Evolutionary conservation across 805 yeast genomes (phyloP).

Genomic region (Blastobotrys robertii): DNA sequence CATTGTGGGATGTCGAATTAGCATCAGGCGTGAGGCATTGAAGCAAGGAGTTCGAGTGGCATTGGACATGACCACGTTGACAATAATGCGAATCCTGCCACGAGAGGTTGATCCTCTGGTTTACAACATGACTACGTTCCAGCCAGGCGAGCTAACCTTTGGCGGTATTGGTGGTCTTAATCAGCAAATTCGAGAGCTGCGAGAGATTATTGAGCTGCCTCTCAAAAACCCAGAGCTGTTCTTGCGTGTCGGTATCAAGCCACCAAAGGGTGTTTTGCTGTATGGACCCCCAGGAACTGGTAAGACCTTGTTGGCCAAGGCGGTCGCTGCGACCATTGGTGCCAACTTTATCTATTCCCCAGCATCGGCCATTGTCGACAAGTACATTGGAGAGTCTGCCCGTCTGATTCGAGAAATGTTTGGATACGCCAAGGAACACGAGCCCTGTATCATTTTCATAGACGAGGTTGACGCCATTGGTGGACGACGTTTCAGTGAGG

Average conservation of each 20-base stretch:
- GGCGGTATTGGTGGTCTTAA: conserved; percentile 92
- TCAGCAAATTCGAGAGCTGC: conserved; percentile 90
- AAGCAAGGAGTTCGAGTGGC: conserved; percentile 95
- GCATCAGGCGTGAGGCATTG: conserved; percentile 71
- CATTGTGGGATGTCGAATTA: conserved; percentile 93
- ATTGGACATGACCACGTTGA: conserved; percentile 91
- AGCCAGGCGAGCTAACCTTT: conserved; percentile 95
- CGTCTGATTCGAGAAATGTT: conserved; percentile 96
- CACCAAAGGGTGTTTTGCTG: conserved; percentile 95
- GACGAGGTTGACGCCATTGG: conserved; percentile 99
- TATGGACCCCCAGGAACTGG: conserved; percentile 99
- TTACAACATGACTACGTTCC: conserved; percentile 95
- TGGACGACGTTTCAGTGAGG: conserved; percentile 94
- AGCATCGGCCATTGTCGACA: conserved; percentile 95
- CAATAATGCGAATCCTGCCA: conserved; percentile 94
- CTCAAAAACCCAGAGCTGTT: conserved; percentile 94
- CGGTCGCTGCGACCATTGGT: conserved; percentile 97
- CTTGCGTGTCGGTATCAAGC: conserved; percentile 91
- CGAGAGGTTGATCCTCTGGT: conserved; percentile 98
- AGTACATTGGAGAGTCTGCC: conserved; percentile 96
- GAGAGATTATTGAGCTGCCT: conserved; percentile 96
- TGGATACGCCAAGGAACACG: conserved; percentile 95
- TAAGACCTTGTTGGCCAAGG: conserved; percentile 90
- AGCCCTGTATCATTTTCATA: conserved; percentile 96
- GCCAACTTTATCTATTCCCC: conserved; percentile 98